Evolutionary conservation across 257 asterid genomes (phyloP).

Genomic region (Linaria vulgaris): DNA sequence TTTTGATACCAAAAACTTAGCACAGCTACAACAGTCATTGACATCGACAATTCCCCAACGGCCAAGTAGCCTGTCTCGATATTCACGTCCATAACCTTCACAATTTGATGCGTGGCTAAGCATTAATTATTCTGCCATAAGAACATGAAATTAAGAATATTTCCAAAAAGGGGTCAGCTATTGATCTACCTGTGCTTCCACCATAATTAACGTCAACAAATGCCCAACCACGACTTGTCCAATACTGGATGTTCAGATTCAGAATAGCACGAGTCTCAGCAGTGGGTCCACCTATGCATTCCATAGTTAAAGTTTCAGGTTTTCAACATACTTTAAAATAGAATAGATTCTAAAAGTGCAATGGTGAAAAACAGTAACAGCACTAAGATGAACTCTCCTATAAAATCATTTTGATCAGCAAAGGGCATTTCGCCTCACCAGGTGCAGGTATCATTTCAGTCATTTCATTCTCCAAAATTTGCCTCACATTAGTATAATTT

Average conservation of each 20-base stretch:
- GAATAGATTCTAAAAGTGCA: conserved; percentile 15
- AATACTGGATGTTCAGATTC: conserved; percentile 76
- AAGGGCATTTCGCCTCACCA: conserved; percentile 4
- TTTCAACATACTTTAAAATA: not conserved
- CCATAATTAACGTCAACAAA: conserved; percentile 97
- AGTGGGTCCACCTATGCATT: conserved; percentile 84
- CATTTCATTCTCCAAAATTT: conserved; percentile 9
- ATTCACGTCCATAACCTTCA: conserved; percentile 93
- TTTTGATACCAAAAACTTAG: conserved; percentile 71
- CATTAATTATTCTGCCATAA: conserved; percentile 14
- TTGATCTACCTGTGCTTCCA: conserved; percentile 81
- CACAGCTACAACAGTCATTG: conserved; percentile 95
- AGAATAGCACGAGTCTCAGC: conserved; percentile 85
- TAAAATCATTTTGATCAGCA: conserved; percentile 6
- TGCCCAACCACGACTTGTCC: conserved; percentile 99
- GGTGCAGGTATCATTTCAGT: not conserved
- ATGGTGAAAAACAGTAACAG: not conserved
- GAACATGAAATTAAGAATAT: conserved; percentile 8
- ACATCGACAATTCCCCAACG: conserved; percentile 94
- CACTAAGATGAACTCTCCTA: not conserved
- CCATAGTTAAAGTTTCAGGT: conserved; percentile 15
- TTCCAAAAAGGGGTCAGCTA: not conserved
- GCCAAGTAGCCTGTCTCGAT: conserved; percentile 82
- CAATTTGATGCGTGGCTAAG: conserved; percentile 20
- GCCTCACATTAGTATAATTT: no score